These are phyloP conservation scores for Fusarium algeriense DNA, from an alignment of 2,329 filamentous ascomycete genomes.

Conservation along the genomic window DNA sequence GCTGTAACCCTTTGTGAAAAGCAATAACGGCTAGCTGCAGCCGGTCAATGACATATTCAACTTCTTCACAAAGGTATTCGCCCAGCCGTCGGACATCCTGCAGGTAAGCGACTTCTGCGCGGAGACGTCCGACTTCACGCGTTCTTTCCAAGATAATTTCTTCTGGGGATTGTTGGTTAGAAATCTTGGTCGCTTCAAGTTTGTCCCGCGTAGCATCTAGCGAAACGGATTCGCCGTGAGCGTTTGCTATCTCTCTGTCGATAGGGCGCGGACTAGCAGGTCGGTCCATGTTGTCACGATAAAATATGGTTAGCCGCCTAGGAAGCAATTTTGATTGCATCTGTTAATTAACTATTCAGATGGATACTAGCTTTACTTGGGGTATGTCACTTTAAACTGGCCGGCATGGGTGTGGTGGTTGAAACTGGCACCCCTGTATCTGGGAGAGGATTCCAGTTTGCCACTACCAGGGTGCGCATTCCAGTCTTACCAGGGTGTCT, in stretches of 20 bases:
- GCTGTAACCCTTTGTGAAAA: constrained; percentile 11
- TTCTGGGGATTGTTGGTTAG: neutral
- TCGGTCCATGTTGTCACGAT: constrained; percentile 18
- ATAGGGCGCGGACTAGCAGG: constrained; percentile 15
- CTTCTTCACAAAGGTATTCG: constrained; percentile 20
- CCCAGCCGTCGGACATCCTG: constrained; percentile 5
- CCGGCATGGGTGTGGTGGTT: neutral
- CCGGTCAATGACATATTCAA: constrained; percentile 20
- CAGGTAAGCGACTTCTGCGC: constrained; percentile 11
- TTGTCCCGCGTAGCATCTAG: constrained; percentile 10
- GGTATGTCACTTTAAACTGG: no score
- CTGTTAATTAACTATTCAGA: neutral
- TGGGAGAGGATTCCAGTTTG: no score
- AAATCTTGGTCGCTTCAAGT: constrained; percentile 11
- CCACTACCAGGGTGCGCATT: neutral
- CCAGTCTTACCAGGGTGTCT: neutral
- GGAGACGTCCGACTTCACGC: constrained; percentile 8
- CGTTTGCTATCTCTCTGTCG: constrained; percentile 14
- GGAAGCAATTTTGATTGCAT: neutral
- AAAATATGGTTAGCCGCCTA: neutral
- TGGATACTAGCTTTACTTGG: neutral
- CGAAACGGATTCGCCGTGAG: constrained; percentile 5
- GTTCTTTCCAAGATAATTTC: constrained; percentile 12
- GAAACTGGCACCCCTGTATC: neutral
- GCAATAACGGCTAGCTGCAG: constrained; percentile 11